Conservation (phyloP, 108 stramenopile genomes). For the Cyclostephanos invisitatus region DNA sequence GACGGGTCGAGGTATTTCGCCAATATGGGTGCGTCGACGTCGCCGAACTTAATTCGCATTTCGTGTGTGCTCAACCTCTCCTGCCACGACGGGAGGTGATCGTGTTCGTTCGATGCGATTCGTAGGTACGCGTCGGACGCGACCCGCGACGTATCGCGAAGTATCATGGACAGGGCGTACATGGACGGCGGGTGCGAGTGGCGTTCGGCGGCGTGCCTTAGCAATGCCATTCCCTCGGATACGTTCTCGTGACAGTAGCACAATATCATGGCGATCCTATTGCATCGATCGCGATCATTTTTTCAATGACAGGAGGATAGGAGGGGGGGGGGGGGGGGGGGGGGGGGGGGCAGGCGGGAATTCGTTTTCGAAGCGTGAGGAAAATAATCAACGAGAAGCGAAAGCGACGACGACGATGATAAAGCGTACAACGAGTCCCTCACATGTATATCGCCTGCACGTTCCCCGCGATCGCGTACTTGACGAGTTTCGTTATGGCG, state of each 20-base stretch:
- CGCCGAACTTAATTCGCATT: conserved; percentile 73
- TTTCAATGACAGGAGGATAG: conserved; percentile 9
- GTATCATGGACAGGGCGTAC: conserved; percentile 75
- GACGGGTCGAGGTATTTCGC: conserved; percentile 69
- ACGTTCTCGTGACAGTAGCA: conserved; percentile 82
- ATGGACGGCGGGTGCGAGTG: conserved; percentile 54
- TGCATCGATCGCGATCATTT: no score
- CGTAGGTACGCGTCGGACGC: conserved; percentile 64
- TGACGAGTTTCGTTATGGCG: conserved; percentile 25
- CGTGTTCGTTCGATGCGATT: conserved; percentile 53
- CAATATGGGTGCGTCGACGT: conserved; percentile 66
- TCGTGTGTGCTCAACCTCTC: conserved; percentile 65
- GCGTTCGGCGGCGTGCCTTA: conserved; percentile 54
- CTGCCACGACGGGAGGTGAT: conserved; percentile 75
- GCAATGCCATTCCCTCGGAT: conserved; percentile 61
- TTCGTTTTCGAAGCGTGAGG: no score
- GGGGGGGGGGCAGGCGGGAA: no score
- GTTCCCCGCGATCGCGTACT: conserved; percentile 73
- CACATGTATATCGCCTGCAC: conserved; percentile 82
- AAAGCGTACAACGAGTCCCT: no score
- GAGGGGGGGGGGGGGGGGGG: background rate
- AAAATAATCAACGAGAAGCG: no score
- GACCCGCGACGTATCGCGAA: conserved; percentile 65
- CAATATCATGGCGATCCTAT: conserved; percentile 82
- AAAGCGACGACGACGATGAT: no score